Conservation (phyloP, 1,284 basidiomycete species). For the Tylopilus sp. region DNA sequence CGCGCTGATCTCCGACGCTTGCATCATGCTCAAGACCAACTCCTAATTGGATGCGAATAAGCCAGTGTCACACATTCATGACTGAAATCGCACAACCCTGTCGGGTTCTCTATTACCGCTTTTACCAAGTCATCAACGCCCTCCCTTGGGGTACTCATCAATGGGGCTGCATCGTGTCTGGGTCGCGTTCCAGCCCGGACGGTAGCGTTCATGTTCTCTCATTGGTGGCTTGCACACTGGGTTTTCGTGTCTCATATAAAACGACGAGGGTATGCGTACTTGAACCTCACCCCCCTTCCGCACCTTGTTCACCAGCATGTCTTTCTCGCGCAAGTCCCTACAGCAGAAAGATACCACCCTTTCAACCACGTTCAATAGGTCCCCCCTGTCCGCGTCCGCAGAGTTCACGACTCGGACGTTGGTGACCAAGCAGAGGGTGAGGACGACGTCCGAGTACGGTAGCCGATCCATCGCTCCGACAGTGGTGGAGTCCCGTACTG, state of each 20-base stretch:
- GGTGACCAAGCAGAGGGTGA: conserved; percentile 15
- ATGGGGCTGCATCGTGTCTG: conserved; percentile 21
- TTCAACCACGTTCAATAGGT: neutral
- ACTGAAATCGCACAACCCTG: neutral
- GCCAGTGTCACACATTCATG: neutral
- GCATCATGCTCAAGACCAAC: neutral
- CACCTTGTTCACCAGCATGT: conserved; percentile 16
- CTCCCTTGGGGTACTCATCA: neutral
- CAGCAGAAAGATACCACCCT: conserved; percentile 8
- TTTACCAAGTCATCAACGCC: conserved; percentile 11
- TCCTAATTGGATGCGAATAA: conserved; percentile 2
- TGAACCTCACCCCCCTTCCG: neutral
- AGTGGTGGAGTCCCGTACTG: conserved; percentile 11
- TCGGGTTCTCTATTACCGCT: conserved; percentile 5
- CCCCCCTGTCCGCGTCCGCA: conserved; percentile 12
- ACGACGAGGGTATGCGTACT: neutral
- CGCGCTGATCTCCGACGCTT: neutral
- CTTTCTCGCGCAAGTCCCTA: conserved; percentile 9
- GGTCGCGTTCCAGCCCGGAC: conserved; percentile 1
- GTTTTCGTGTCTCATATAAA: conserved; percentile 19
- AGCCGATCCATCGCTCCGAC: conserved; percentile 19
- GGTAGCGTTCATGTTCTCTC: neutral
- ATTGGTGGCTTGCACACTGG: neutral
- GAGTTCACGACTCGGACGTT: conserved; percentile 8
- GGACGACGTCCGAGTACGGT: conserved; percentile 21